Evolutionary conservation across 75 land plant genomes (phyloP), one percentile per base, ranked within the genome.

Genomic region (Pinus albicaulis): DNA sequence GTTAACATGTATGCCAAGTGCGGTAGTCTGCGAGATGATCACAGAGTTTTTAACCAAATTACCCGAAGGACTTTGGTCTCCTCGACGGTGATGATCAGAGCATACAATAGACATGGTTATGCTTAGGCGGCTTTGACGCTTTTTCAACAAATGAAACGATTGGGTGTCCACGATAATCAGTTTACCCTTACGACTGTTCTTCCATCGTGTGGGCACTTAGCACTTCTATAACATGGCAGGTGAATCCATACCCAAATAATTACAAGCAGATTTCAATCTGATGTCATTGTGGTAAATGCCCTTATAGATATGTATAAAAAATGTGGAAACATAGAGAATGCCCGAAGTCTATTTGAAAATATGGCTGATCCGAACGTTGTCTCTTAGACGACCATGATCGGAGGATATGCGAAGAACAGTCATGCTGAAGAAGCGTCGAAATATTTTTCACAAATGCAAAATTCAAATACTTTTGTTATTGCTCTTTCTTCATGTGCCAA

Each of bases 231-330:
- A 63, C 84, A 82, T 74, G 89, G 85, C 12, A 76, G 36, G 12
- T 41, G 28, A 14, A 38, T 89, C 3, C 86, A 91, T 84, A 87
- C 76, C 5, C 76, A 77, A 28, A 76, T 86, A 16, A 44, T 61
- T 16, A 74, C 73, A 53, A 84, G 65, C 41, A 74, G 73, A 15
- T 86, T 86, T 62, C 71, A 79, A 62, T 65, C 82, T 73, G 44
- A 82, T 74, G 14, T 71, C 73, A 57, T 80, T 75, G 73, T 85
- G 41, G 56, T 24, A 36, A 91, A 82, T 62, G 82, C 90, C 25
- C 74, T 89, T 34, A 84, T 86, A 58, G 91, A 88, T 64, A 86
- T 86, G 86, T 89, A 91, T 81, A 80, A 86, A 20, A 88, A 91
- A 72, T 84, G 89, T 78, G 93, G 89, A 12, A 72, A 79, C 71